Conservation (phyloP, 352 stramenopile species). For the Pythium vanterpoolii region DNA sequence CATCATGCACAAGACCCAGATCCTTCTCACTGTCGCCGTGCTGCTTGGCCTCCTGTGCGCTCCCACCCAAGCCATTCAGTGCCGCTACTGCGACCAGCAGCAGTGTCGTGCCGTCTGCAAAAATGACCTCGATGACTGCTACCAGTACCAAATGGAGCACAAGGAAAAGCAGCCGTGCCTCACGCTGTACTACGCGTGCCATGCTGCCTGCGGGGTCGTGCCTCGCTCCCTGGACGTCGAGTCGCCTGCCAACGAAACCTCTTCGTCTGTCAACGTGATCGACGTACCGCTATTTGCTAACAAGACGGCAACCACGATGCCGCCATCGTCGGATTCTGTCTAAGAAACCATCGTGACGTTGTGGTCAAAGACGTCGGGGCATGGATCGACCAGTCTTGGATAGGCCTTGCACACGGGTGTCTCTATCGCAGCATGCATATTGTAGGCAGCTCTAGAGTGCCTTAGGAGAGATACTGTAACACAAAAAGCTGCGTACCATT, state of each 20-base stretch:
- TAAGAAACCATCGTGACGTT: neutral
- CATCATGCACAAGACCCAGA: neutral
- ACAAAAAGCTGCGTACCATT: too few relatives aligned
- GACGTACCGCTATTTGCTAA: neutral
- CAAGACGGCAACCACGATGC: neutral
- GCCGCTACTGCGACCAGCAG: neutral
- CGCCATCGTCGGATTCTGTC: neutral
- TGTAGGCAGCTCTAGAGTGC: too few relatives aligned
- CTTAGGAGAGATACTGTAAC: too few relatives aligned
- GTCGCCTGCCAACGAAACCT: neutral
- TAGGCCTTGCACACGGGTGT: too few relatives aligned
- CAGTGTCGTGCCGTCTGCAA: neutral
- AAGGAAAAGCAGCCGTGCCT: neutral
- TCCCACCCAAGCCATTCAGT: neutral
- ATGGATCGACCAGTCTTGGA: too few relatives aligned
- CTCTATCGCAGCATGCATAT: too few relatives aligned
- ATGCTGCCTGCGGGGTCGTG: neutral
- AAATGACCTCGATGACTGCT: neutral
- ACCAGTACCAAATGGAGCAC: neutral
- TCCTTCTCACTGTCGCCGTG: neutral
- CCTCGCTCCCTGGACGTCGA: neutral
- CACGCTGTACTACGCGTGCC: neutral
- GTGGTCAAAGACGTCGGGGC: too few relatives aligned
- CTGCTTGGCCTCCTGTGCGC: neutral
- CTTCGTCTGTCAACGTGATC: neutral